Evolutionary conservation across 1,284 basidiomycete species (phyloP), one percentile per base, ranked within the genome.

Genomic region (Sphaerobolus stellatus): DNA sequence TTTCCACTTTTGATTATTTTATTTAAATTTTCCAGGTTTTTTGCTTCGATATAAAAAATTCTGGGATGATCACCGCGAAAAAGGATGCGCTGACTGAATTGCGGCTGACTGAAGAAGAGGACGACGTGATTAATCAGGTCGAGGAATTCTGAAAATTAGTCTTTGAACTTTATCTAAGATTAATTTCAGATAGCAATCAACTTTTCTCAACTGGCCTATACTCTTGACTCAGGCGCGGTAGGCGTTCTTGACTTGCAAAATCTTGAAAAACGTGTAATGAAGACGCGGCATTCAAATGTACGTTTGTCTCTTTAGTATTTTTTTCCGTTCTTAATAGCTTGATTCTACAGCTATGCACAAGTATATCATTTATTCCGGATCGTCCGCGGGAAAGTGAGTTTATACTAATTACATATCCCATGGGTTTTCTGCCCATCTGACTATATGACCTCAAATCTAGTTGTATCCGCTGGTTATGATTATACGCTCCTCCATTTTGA

Each of bases 391-490:
- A 92, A 66, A 63, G 64, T 61, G 54, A 48, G 64, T 64, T 20
- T 28, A 24, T 27, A 31, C 18, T 18, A 20, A 34, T 50, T 13
- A 30, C 14, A 43, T 18, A 9, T 40, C 56, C 57, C 11, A 33
- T 48, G 24, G 30, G 18, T 38, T 43, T 57, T 41, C 36, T 27
- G 25, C 8, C 20, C 14, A n/a, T 11, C 40, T 52, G 20, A 52
- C 29, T 36, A 36, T 11, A 11, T 36, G 5, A 27, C 22, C 45
- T 25, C 44, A 45, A n/a, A 36, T 34, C 20, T 49, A 66, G 64
- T 90, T 22, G 75, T 92, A 33, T 90, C 86, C 58, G 87, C 82
- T 6, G 89, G 90, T 3, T 92, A 88, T 62, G 90, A 92, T 61
- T 80, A 76, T 43, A 71, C 76, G 2, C 62, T 92, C 25, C 65